Base-by-base conservation (phyloP, 345 rosid species). In the Gossypium longicalyx region DNA sequence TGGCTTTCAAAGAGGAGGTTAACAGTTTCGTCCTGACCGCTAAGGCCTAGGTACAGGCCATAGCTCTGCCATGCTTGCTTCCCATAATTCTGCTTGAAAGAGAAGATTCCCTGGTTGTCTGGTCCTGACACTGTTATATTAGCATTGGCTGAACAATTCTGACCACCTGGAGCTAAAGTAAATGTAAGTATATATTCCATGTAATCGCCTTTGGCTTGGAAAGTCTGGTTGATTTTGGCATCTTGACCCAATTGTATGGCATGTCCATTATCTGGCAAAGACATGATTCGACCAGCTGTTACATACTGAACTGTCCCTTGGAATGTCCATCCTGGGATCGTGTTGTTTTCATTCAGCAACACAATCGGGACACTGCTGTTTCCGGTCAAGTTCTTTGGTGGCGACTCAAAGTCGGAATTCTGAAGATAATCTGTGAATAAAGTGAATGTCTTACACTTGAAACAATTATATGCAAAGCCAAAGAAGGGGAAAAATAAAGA, bases 341-440 rank as follows among this genome's bases (percentile, higher is more conserved):
- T 82, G 84, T 57, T 74, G 85, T 77, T 87, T 83, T 80, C 77
- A 67, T 65, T 80, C 45, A 83, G 74, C 51, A 45, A 73, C 73
- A 78, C 58, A 71, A 75, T 77, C 2, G 86, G 80, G 15, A 51
- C 45, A 49, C 53, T 78, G 58, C 77, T 58, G 79, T 78, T 78
- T 60, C 16, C 12, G 10, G 83, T 65, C 52, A 72, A 54, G 75
- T 80, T 79, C 23, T 74, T 71, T 13, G 88, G 90, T 23, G 86
- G 85, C 60, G 87, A 67, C 76, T 88, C 89, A 22, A 88, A 90
- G 85, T 83, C 88, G n/a, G 89, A 62, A 69, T 87, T 88, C 79
- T 77, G 85, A 49, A 85, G 76, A 70, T 85, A 67, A 79, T 75
- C 89, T 84, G 85, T 74, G 15, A 57, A 76, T 23, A 61, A 69